A percentile compares a stretch with the other conserved stretches of the same genome.
phyloP scores from a whole-genome alignment of 2,329 filamentous ascomycete genomes.

The Fonsecaea monophora region DNA sequence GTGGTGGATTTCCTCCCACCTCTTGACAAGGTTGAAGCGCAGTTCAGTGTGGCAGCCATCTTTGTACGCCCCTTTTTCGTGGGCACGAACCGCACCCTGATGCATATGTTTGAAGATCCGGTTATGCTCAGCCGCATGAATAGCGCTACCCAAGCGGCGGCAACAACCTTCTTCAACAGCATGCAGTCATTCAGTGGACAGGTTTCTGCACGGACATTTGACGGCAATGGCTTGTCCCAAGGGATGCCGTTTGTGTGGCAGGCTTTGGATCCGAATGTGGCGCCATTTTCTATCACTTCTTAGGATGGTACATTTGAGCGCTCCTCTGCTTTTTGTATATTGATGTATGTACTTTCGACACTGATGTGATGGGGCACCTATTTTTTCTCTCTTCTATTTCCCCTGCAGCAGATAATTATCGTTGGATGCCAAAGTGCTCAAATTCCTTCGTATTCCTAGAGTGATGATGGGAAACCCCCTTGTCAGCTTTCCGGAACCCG shows the following conservation, averaged over 20 bases:
- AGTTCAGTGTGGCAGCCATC: constrained; percentile 17
- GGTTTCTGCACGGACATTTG: constrained; percentile 19
- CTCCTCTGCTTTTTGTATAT: background rate
- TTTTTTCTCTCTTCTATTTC: background rate
- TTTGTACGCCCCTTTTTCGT: constrained; percentile 24
- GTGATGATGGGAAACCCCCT: background rate
- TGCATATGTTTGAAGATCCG: constrained; percentile 26
- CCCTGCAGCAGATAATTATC: background rate
- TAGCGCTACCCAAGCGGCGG: constrained; percentile 12
- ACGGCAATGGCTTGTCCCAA: constrained; percentile 18
- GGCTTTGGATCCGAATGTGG: constrained; percentile 26
- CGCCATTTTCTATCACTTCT: constrained; percentile 26
- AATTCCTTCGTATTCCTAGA: background rate
- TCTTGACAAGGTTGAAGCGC: constrained; percentile 11
- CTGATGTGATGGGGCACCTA: background rate
- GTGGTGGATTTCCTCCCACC: constrained; percentile 20
- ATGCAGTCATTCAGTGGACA: constrained; percentile 24
- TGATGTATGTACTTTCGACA: background rate
- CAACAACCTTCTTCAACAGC: constrained; percentile 15
- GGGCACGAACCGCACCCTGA: constrained; percentile 18
- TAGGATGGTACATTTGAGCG: constrained; percentile 3
- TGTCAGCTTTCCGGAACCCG: background rate
- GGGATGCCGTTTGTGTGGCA: constrained; percentile 28
- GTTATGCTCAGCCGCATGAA: constrained; percentile 22
- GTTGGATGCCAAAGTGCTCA: background rate